Base-by-base conservation (phyloP, 2,329 filamentous ascomycete species). In the Colletotrichum melonis region DNA sequence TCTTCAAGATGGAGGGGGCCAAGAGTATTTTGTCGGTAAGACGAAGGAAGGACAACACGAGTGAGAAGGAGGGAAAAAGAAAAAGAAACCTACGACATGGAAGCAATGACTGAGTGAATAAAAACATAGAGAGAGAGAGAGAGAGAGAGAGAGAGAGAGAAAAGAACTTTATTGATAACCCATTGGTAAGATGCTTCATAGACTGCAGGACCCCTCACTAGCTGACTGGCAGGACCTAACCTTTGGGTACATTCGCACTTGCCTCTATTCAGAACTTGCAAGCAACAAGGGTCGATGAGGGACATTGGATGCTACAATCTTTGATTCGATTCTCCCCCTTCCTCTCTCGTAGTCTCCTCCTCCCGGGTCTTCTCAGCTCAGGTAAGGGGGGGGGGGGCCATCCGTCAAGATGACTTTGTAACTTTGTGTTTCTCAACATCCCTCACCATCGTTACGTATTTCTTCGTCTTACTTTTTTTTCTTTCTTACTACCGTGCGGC, bases 241-340 rank as follows among this genome's bases (percentile, higher is more conserved):
- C 30, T 42, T 35, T 28, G 56, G 59, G 52, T 46, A 54, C 38
- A 63, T 52, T 22, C 16, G 49, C 70, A 70, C 67, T 66, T 73
- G 70, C 56, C 60, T 69, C 66, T 57, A 66, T 73, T 73, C 67
- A 73, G 70, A 73, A 57, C 67, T 70, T 70, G 55, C 70, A 73
- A 70, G 70, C 67, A 73, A 70, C 70, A 73, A 70, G 70, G 70
- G 60, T 70, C 62, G 67, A 52, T 42, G 19, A 19, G 19, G 24
- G 46, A 73, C 56, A 65, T 66, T 73, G 32, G 62, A 38, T 28
- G 35, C 52, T 55, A 49, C 63, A 55, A 30, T 65, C 9, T 14
- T 63, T n/a, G 46, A 63, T 54, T 35, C 14, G 24, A 22, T 38
- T 22, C 24, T 4, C n/a, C 32, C 28, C n/a, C 32, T 26, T 42